These are phyloP conservation scores for Aspergillus clavatus DNA, from an alignment of 2,329 filamentous ascomycete species.

Conservation along the genomic window DNA sequence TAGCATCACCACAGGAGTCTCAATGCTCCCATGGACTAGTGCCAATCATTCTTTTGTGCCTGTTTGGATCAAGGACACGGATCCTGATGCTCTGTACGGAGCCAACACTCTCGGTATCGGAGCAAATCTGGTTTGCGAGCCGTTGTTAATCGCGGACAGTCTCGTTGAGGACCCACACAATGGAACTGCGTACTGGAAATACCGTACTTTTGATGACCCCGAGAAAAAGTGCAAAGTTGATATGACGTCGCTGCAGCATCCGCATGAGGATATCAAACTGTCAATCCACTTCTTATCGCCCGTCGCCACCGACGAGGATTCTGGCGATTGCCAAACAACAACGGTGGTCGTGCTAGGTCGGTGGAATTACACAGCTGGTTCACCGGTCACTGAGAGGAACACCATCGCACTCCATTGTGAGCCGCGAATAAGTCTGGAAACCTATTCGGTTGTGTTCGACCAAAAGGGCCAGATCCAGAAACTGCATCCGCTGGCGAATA, in stretches of 20 bases:
- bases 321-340: slow-evolving; percentile 28
- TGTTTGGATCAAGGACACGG: slow-evolving; percentile 16
- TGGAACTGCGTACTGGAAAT: slow-evolving; percentile 22
- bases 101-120: slow-evolving; percentile 29
- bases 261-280: slow-evolving; percentile 22
- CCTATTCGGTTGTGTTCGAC: slow-evolving; percentile 26
- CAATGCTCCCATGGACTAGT: slow-evolving; percentile 30
- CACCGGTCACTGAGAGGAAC: slow-evolving; percentile 21
- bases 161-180: slow-evolving; percentile 12
- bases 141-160: slow-evolving; percentile 15
- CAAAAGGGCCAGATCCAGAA: slow-evolving; percentile 24
- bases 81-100: slow-evolving; percentile 22
- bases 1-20: slow-evolving; percentile 30
- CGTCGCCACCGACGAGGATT: slow-evolving; percentile 10
- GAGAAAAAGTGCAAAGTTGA: slow-evolving; percentile 23
- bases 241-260: slow-evolving; percentile 22
- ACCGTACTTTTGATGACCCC: slow-evolving; percentile 20
- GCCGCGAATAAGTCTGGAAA: slow-evolving; percentile 20
- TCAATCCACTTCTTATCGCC: slow-evolving; percentile 34
- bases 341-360: slow-evolving; percentile 30
- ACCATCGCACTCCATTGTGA: slow-evolving; percentile 33
- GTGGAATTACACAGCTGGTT: slow-evolving; percentile 28
- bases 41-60: slow-evolving; percentile 30
- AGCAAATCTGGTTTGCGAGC: slow-evolving; percentile 20
- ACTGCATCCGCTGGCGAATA: slow-evolving; percentile 14